Evolutionary conservation across 2,329 filamentous ascomycete species (phyloP), one percentile per base, ranked within the genome.

Genomic region (Aspergillus intermedius): DNA sequence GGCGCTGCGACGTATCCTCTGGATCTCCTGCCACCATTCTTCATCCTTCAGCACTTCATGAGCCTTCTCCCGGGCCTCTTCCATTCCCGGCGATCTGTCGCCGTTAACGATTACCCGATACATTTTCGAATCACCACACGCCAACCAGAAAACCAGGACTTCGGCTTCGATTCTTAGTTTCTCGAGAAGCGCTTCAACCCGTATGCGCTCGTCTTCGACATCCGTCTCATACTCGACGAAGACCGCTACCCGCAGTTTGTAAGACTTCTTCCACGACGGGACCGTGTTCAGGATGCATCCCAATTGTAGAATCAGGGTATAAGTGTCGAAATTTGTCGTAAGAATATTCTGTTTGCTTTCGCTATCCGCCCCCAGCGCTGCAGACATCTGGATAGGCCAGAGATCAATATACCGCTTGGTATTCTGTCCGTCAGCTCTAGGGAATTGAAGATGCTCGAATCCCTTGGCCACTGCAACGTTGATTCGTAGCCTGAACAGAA

Each of bases 301-400:
- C 8, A 94, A 76, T 58, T 94, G 88, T 3, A 94, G 74, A 50
- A 94, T 93, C n/a, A 94, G 74, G 0, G 88, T 81, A 77, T 90
- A 94, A 0, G 89, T 95, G 65, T 95, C 89, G 64, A 95, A 94
- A 56, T 95, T 95, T 0, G 87, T 93, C 0, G 89, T 94, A 47
- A 91, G 67, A 5, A 93, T 76, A 58, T 81, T 82, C 52, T 77
- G 72, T 51, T 77, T 78, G 54, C 77, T 83, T 61, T 82, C 80
- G 1, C 77, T 78, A 54, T 85, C 82, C 1, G 84, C 75, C 0
- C 82, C 80, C 30, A 93, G 80, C 59, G 91, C 87, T 1, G 88
- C 88, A 5, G 88, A 91, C 88, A 95, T 95, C 56, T 95, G 90
- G 46, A 95, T 93, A 0, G 89, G 89, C 89, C 89, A 95, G 4